These are phyloP conservation scores for Penicillium silybi DNA, from an alignment of 495 filamentous ascomycete genomes.

Conservation along the genomic window DNA sequence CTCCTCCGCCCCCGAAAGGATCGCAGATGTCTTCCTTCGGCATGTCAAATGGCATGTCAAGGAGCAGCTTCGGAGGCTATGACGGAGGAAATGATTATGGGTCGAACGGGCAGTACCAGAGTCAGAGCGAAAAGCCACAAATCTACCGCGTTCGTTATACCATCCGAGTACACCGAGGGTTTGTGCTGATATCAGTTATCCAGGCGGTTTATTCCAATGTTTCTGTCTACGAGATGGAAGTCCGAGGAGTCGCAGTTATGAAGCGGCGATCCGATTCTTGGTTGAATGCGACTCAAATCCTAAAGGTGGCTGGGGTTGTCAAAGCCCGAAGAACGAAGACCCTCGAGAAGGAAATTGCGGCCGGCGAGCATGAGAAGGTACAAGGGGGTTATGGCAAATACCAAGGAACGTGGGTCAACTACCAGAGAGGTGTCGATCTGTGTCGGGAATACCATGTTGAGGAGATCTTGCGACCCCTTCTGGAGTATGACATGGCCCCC, in stretches of 20 bases:
- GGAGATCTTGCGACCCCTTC: conserved; percentile 73
- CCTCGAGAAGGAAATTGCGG: conserved; percentile 93
- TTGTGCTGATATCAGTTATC: conserved; percentile 16
- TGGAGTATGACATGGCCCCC: conserved; percentile 83
- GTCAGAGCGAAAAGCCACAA: conserved; percentile 56
- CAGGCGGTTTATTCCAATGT: conserved; percentile 94
- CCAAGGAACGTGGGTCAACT: conserved; percentile 97
- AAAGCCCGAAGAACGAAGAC: conserved; percentile 98
- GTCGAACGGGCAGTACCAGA: conserved; percentile 44
- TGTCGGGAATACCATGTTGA: conserved; percentile 93
- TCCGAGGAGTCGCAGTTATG: conserved; percentile 89
- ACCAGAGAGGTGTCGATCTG: conserved; percentile 83
- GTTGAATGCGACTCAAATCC: conserved; percentile 91
- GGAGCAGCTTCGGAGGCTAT: conserved; percentile 41
- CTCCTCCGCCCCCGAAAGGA: conserved; percentile 43
- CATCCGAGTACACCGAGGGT: conserved; percentile 8
- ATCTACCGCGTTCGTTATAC: conserved; percentile 66
- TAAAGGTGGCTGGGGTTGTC: conserved; percentile 93
- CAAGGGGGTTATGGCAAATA: conserved; percentile 99
- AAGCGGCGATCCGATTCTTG: conserved; percentile 86
- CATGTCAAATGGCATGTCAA: conserved; percentile 35
- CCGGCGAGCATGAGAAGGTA: conserved; percentile 95
- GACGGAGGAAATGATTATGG: conserved; percentile 48
- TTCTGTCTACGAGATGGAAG: conserved; percentile 95
- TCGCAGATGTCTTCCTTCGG: conserved; percentile 46